Evolutionary conservation across 2,329 filamentous ascomycete genomes (phyloP).

Genomic region (Alternaria brassicicola): DNA sequence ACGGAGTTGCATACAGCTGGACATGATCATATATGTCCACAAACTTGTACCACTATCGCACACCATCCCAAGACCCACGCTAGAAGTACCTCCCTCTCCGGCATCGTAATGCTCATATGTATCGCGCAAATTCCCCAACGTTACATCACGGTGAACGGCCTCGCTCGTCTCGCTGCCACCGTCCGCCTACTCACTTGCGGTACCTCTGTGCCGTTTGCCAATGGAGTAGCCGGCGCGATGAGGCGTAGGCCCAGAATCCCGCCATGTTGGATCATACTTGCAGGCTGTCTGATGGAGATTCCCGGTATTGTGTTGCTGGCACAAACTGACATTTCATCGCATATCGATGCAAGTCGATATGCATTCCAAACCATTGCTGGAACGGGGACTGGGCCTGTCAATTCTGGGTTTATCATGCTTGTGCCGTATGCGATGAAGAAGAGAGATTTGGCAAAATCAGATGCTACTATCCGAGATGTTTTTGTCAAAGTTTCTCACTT

Average conservation of each 20-base stretch:
- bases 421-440: slow-evolving; percentile 17
- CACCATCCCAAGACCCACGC: not conserved
- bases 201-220: slow-evolving; percentile 13
- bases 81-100: slow-evolving; percentile 19
- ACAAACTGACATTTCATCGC: not conserved
- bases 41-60: not conserved
- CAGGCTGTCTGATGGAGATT: slow-evolving; percentile 11
- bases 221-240: slow-evolving; percentile 8
- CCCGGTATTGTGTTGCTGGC: slow-evolving; percentile 13
- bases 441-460: slow-evolving; percentile 17
- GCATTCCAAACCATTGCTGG: slow-evolving; percentile 22
- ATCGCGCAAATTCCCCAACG: slow-evolving; percentile 26
- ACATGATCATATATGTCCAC: slow-evolving; percentile 14
- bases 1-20: slow-evolving; percentile 4
- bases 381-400: slow-evolving; percentile 15
- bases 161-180: slow-evolving; percentile 17
- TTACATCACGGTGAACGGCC: slow-evolving; percentile 19
- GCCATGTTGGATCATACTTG: slow-evolving; percentile 13
- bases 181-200: slow-evolving; percentile 22
- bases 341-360: slow-evolving; percentile 14
- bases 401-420: slow-evolving; percentile 10
- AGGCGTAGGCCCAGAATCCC: slow-evolving; percentile 8
- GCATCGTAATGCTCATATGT: slow-evolving; percentile 12
- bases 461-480: not conserved
- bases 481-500: no score